These are phyloP conservation scores for Ascochyta pisi DNA, from an alignment of 2,329 filamentous ascomycete species.

Conservation along the genomic window DNA sequence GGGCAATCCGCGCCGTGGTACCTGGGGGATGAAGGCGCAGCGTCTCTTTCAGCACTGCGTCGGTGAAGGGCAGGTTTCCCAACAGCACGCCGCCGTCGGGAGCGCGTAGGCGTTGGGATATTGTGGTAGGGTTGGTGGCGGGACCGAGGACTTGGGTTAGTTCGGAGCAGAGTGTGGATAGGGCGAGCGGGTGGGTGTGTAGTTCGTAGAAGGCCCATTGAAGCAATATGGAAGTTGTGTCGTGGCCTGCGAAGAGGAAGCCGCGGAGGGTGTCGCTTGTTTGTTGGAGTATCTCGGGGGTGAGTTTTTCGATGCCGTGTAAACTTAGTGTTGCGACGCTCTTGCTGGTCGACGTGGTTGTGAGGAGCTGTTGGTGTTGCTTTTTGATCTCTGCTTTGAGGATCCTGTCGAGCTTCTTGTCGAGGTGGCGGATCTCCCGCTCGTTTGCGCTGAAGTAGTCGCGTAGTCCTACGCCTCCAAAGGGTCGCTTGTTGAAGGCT, in stretches of 20 bases:
- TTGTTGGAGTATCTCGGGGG: conserved; percentile 35
- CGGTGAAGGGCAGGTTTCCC: conserved; percentile 50
- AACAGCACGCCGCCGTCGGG: background rate
- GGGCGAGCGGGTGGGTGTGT: conserved; percentile 23
- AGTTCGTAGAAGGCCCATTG: conserved; percentile 38
- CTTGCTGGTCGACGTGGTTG: conserved; percentile 3
- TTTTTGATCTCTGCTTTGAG: conserved; percentile 22
- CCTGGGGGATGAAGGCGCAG: conserved; percentile 51
- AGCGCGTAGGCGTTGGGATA: background rate
- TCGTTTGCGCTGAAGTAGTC: conserved; percentile 27
- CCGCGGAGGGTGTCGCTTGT: conserved; percentile 45
- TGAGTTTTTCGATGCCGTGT: conserved; percentile 21
- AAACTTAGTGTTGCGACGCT: conserved; percentile 25
- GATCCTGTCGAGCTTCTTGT: conserved; percentile 23
- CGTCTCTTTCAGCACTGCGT: conserved; percentile 54
- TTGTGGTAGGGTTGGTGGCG: background rate
- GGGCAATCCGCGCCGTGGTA: conserved; percentile 26
- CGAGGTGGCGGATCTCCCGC: conserved; percentile 15
- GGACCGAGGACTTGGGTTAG: conserved; percentile 1
- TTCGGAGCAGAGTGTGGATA: conserved; percentile 2
- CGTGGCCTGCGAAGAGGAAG: conserved; percentile 46
- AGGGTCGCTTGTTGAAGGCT: conserved; percentile 25
- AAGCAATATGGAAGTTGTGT: conserved; percentile 37
- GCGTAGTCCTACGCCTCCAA: conserved; percentile 19
- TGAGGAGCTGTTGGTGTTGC: conserved; percentile 15